Conservation (phyloP, 768 basidiomycete species). For the Boletus barrowsii region DNA sequence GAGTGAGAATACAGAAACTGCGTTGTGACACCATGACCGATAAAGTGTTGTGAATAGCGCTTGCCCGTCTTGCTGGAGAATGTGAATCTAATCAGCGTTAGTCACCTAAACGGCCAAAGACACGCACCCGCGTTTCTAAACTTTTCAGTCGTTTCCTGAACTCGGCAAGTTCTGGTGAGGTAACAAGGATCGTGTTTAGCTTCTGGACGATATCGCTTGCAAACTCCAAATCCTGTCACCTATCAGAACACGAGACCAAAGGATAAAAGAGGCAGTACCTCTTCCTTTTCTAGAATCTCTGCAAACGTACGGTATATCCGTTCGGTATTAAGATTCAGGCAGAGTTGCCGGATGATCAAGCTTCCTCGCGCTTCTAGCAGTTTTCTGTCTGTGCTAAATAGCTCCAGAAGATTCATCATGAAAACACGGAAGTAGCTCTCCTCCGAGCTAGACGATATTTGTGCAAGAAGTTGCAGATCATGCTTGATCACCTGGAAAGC, state of each 20-base stretch:
- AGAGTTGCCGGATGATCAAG: slow-evolving; percentile 92
- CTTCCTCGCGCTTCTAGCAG: slow-evolving; percentile 90
- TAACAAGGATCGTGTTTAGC: slow-evolving; percentile 93
- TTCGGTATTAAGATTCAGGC: slow-evolving; percentile 91
- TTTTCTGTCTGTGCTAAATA: slow-evolving; percentile 92
- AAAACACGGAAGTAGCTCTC: slow-evolving; percentile 94
- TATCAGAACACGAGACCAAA: neutral
- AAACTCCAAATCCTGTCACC: slow-evolving; percentile 85
- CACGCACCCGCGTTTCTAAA: slow-evolving; percentile 81
- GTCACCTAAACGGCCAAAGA: neutral
- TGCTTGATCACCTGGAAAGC: slow-evolving; percentile 82
- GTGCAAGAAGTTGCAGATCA: slow-evolving; percentile 91
- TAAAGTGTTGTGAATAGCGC: slow-evolving; percentile 92
- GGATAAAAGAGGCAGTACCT: slow-evolving; percentile 47
- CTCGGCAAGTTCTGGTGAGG: slow-evolving; percentile 92
- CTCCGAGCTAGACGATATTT: slow-evolving; percentile 94
- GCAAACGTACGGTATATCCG: slow-evolving; percentile 94
- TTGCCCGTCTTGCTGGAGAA: slow-evolving; percentile 84
- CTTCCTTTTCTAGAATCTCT: slow-evolving; percentile 97
- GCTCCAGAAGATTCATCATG: slow-evolving; percentile 90
- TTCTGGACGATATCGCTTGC: slow-evolving; percentile 98
- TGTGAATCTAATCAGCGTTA: neutral
- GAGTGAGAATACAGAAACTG: slow-evolving; percentile 93
- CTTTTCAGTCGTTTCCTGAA: slow-evolving; percentile 92
- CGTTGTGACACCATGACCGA: slow-evolving; percentile 98